Conservation (phyloP, 2,329 filamentous ascomycete species). For the Plenodomus biglobosus region DNA sequence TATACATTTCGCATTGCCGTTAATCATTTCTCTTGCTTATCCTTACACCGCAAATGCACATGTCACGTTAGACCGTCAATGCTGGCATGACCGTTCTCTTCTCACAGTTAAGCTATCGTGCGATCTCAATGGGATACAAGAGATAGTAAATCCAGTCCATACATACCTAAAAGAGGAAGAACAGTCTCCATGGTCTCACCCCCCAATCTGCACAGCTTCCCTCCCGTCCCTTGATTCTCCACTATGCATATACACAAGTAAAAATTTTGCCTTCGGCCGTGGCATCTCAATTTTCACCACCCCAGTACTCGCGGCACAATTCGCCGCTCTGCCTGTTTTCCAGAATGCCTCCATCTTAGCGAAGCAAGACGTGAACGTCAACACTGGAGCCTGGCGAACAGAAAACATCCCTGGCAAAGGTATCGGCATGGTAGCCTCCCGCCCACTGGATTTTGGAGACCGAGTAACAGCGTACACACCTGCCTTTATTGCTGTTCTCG, state of each 20-base stretch:
- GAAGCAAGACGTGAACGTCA: conserved; percentile 21
- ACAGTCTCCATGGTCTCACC: conserved; percentile 31
- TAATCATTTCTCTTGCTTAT: no score
- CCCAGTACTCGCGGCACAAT: conserved; percentile 24
- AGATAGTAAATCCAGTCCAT: conserved; percentile 1
- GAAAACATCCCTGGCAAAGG: conserved; percentile 33
- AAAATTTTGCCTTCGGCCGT: conserved; percentile 28
- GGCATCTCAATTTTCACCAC: conserved; percentile 43
- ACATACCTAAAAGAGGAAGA: neutral
- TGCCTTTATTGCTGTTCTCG: conserved; percentile 33
- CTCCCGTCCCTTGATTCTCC: conserved; percentile 24
- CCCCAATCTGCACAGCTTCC: conserved; percentile 28
- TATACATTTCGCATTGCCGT: no score
- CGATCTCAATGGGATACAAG: no score
- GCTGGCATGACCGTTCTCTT: conserved; percentile 27
- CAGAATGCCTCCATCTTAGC: conserved; percentile 10
- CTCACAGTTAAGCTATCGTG: conserved; percentile 8
- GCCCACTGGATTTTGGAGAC: conserved; percentile 23
- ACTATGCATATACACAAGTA: conserved; percentile 37
- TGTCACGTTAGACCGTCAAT: conserved; percentile 21
- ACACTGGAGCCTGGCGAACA: conserved; percentile 20
- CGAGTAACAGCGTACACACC: conserved; percentile 37
- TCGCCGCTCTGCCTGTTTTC: conserved; percentile 30
- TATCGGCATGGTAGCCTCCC: conserved; percentile 34
- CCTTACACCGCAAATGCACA: neutral